These are phyloP conservation scores for Limnanthes douglasii DNA, from an alignment of 345 rosid genomes.

Conservation along the genomic window DNA sequence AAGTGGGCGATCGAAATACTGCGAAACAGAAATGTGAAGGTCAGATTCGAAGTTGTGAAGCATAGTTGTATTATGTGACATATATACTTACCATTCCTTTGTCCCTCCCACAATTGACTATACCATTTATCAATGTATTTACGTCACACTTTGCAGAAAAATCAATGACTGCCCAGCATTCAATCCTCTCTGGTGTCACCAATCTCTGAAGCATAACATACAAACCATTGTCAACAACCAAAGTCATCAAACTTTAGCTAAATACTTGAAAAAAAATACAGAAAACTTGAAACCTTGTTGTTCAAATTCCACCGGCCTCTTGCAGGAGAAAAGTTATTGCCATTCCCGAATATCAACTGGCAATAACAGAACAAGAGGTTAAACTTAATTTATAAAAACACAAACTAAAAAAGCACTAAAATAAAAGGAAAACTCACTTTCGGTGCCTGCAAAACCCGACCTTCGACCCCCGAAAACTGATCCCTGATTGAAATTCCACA, in stretches of 20 bases:
- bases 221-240: too few relatives aligned
- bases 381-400: not conserved
- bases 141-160: constrained; percentile 79
- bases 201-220: too few relatives aligned
- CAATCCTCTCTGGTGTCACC: constrained; percentile 26
- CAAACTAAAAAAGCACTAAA: too few relatives aligned
- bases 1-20: constrained; percentile 64
- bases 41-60: too few relatives aligned
- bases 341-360: constrained; percentile 77
- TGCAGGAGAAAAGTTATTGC: constrained; percentile 38
- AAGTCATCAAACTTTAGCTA: too few relatives aligned
- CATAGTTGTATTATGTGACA: constrained; percentile 6
- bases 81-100: constrained; percentile 64
- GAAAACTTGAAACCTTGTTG: too few relatives aligned
- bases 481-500: constrained; percentile 63
- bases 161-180: constrained; percentile 67
- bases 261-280: too few relatives aligned
- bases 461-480: constrained; percentile 49
- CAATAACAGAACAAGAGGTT: constrained; percentile 8
- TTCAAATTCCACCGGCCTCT: constrained; percentile 93
- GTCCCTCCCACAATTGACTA: constrained; percentile 45
- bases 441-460: constrained; percentile 77
- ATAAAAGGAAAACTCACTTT: too few relatives aligned
- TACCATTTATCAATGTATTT: constrained; percentile 60
- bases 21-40: constrained; percentile 7